phyloP scores from a whole-genome alignment of 2,329 filamentous ascomycete genomes.

The Epichloe brachyelytri region DNA sequence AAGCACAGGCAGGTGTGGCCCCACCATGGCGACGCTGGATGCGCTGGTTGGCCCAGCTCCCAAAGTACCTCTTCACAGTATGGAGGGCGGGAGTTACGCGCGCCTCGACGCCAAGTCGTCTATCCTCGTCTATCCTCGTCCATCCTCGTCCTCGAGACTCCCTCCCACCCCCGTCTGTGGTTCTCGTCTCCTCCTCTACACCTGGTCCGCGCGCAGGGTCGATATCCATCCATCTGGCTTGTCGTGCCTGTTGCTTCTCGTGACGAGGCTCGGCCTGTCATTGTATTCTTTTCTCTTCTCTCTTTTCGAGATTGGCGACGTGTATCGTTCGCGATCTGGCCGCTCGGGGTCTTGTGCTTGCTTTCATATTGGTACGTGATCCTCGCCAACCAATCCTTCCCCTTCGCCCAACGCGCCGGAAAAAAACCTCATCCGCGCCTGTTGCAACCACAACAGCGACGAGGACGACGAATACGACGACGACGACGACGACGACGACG shows the following conservation, averaged over 20 bases:
- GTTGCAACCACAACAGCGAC: not conserved
- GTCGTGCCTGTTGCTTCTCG: conserved; percentile 2
- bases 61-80: not conserved
- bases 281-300: not conserved
- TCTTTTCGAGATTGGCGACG: not conserved
- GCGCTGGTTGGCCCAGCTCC: not conserved
- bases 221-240: conserved; percentile 5
- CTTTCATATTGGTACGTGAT: not conserved
- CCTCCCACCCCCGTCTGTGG: conserved; percentile 5
- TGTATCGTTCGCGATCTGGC: not conserved
- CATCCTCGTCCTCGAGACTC: not conserved
- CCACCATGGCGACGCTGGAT: too few species aligned
- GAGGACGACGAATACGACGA: not conserved
- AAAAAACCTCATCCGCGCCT: not conserved
- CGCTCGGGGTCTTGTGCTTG: not conserved
- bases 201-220: conserved; percentile 6
- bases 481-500: not conserved
- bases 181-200: conserved; percentile 6
- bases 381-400: not conserved
- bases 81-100: not conserved
- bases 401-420: not conserved
- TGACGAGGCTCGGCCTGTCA: conserved; percentile 1
- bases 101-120: not conserved
- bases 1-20: too few species aligned
- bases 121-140: not conserved